Conservation (phyloP, 2,329 filamentous ascomycete genomes). For the Cladophialophora yegresii region DNA sequence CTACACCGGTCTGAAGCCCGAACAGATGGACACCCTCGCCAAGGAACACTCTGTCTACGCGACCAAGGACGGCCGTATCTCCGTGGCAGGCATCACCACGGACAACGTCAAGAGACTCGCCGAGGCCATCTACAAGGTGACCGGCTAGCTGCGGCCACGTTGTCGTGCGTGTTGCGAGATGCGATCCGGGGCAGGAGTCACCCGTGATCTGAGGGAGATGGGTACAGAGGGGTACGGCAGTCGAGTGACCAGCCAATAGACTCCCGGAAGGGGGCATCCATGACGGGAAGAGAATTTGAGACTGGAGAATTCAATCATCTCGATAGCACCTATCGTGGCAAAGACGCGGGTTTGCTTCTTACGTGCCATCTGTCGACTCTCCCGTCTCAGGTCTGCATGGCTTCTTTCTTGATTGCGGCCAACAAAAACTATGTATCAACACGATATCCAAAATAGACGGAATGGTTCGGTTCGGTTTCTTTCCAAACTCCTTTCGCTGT, state of each 20-base stretch:
- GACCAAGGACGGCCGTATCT: constrained; percentile 69
- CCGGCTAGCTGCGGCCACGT: constrained; percentile 43
- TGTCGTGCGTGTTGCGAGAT: background rate
- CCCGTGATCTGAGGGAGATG: background rate
- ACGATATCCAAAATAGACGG: background rate
- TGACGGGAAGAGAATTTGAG: background rate
- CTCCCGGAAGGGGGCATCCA: background rate
- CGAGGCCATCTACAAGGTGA: constrained; percentile 55
- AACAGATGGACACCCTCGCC: constrained; percentile 88
- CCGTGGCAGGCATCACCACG: constrained; percentile 53
- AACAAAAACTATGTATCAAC: background rate
- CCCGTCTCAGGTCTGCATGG: background rate
- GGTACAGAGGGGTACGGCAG: background rate
- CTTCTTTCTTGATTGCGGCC: background rate
- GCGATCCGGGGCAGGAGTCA: background rate
- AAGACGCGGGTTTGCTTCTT: background rate
- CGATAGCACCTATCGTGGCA: background rate
- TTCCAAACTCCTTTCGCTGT: background rate
- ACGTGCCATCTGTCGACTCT: background rate
- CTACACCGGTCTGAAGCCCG: constrained; percentile 86
- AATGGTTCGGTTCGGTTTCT: background rate
- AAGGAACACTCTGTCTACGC: constrained; percentile 98
- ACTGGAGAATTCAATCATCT: background rate
- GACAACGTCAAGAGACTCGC: constrained; percentile 55
- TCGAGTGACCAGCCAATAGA: background rate